Base-by-base conservation (phyloP, 805 yeast genomes). In the Myxozyma melibiosi region DNA sequence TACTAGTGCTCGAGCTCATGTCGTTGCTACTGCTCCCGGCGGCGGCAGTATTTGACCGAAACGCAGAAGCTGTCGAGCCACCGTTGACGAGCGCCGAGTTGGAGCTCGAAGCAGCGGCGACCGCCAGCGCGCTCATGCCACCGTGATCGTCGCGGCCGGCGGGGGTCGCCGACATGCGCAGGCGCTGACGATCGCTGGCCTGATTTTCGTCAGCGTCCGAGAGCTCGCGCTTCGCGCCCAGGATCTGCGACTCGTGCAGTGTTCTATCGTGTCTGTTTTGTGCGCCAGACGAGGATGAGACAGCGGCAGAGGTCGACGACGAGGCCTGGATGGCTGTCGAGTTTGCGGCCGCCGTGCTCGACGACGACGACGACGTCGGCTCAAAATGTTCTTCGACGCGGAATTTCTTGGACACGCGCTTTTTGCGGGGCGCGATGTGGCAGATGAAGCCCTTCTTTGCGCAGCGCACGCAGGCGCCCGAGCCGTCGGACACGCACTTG, bases 381-480 rank as follows among this genome's bases (percentile, higher is more conserved):
- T 18, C 18, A 13, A 14, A 4, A 8, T 41, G 20, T 6, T 3
- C 20, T 5, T 20, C 33, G 4, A 6, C 40, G 20, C 30, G 14
- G 18, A 22, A 22, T 49, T 51, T 55, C 46, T 51, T 58, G 14
- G 56, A 53, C 27, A 31, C 53, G 11, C 63, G 53, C 16, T 55
- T 58, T 45, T 58, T 58, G 27, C 63, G 43, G 20, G 63, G 60
- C 11, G 63, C 60, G 24, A 58, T 55, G 18, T 37, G 52, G 24
- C 63, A 58, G n/a, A 41, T 8, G 25, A 55, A 47, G 9, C 60
- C 63, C 20, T 58, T 55, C 55, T 55, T 51, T 28, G 43, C 25
- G 16, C 63, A 58, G 20, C 63, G 63, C 18, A 39, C 51, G 42
- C 63, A 58, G 2, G 63, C 53, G 9, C 63, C 63, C 4, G 49